A percentile compares a stretch with the other conserved stretches of the same genome.
Conservation (phyloP, 192 early-diverging fungal genomes). For the Linnemannia zychae region DNA sequence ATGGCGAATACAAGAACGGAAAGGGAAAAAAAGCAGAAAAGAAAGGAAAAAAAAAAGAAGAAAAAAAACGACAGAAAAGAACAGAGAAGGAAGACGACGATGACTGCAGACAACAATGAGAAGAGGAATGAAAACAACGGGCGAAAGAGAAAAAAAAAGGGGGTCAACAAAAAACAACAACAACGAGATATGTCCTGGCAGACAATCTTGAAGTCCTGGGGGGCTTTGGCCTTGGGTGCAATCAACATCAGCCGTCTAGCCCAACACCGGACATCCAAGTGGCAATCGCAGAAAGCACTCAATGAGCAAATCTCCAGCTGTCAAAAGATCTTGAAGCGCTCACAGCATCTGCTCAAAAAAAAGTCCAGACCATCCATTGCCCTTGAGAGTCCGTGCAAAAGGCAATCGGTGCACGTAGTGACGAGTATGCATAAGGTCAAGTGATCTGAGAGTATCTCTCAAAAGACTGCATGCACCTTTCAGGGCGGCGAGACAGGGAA, state of each 20-base stretch:
- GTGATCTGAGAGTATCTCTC: no score
- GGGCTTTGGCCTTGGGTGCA: background rate
- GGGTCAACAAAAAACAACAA: background rate
- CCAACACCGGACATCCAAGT: no score
- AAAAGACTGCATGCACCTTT: no score
- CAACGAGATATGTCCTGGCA: no score
- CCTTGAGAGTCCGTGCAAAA: no score
- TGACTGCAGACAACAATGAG: background rate
- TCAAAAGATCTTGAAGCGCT: background rate
- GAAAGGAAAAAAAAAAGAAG: background rate
- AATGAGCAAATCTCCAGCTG: no score
- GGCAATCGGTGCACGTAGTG: no score
- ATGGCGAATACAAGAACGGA: conserved; percentile 6
- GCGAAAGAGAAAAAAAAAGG: background rate
- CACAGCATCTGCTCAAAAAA: background rate
- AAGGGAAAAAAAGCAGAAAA: conserved; percentile 1
- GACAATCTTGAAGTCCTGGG: background rate
- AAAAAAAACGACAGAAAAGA: background rate
- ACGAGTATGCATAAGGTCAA: no score
- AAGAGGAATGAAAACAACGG: background rate
- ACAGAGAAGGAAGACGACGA: background rate
- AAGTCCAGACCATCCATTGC: background rate
- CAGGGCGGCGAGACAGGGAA: background rate
- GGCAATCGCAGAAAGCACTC: no score
- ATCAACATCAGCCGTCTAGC: no score